Evolutionary conservation across 768 basidiomycete species (phyloP), one percentile per base, ranked within the genome.

Genomic region (Termitomyces eurrhizus): DNA sequence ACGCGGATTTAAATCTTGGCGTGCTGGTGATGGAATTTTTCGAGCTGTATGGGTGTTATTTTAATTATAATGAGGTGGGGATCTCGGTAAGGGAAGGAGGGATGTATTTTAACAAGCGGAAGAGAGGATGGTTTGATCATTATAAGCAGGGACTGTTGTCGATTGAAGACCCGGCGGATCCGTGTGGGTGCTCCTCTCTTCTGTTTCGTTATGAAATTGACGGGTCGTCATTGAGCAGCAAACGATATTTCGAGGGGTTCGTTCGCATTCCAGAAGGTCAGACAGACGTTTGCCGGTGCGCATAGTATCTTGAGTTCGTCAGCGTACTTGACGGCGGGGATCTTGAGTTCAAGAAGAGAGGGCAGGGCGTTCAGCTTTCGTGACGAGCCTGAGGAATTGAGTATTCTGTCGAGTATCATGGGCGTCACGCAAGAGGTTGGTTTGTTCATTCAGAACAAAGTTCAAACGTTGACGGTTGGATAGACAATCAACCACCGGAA

Each of bases 21-120:
- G 91, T 95, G n/a, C 76, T 99, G 57, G 82, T 97, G 49, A 84
- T 98, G 80, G 97, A 99, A 73, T 98, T 98, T 71, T 97, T 98
- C 69, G 95, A 98, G 78, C 79, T 96, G 13, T 98, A 98, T 71
- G 96, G 95, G 16, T 78, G 81, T 52, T 86, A 87, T 71, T 98
- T 98, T 82, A 95, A 95, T 72, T 97, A 93, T 66, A 84, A 89
- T 57, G 87, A 92, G 68, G 86, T 89, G 18, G 96, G 96, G 9
- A 92, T 99, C 64, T 94, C 93, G 13, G 72, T 98, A 24, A 82
- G 89, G 44, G 83, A 92, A 39, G 93, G 95, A 3, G 97, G 97
- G 18, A 87, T 83, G 36, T 98, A 98, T 75, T 98, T 88, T 68
- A 83, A 77, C 72, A 98, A 98, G 74, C 75, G 79, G 56, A 78